Evolutionary conservation across 2,329 filamentous ascomycete genomes (phyloP), one percentile per base, ranked within the genome.

Genomic region (Sporothrix mexicana): DNA sequence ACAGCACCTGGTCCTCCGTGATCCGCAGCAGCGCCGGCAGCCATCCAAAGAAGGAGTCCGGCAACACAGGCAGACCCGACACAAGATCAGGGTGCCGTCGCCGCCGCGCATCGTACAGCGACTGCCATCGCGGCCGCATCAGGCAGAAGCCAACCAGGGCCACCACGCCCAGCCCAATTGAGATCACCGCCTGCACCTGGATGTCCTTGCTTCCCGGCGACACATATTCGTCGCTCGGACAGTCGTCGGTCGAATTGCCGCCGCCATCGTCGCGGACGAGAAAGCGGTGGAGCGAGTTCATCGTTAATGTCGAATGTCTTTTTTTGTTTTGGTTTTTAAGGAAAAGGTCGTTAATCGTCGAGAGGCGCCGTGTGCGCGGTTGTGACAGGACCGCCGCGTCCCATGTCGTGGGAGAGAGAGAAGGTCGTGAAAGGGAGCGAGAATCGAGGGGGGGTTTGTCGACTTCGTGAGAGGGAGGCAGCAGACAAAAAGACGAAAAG

Each of bases 1-100:
- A 91, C 70, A 99, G 86, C 3, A 99, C 90, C 81, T 98, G 92
- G 79, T 97, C 91, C 76, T 98, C 95, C 1, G 91, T 93, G 74
- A 99, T 93, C 76, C 84, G 89, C 84, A 94, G 96, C 55, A 99
- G 83, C 2, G 91, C 90, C 1, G 94, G 90, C 64, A 99, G 96
- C 96, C 96, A 99, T 78, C 95, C 95, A 77, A 98, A 93, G 79
- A 97, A 90, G 62, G 89, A 92, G 79, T 95, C 89, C 20, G 95
- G 93, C 10, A 99, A 88, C 47, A 91, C 87, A 7, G 96, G 97
- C 23, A 98, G 85, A 43, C 86, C 82, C 74, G 85, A 82, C 30
- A 86, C 83, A 75, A 85, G 82, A 43, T 82, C 80, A 53, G 84
- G 84, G 79, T 91, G 85, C 77, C 89, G 89, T 75, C 92, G 91